phyloP scores from a whole-genome alignment of 2,329 filamentous ascomycete species.

The Exophiala oligosperma region DNA sequence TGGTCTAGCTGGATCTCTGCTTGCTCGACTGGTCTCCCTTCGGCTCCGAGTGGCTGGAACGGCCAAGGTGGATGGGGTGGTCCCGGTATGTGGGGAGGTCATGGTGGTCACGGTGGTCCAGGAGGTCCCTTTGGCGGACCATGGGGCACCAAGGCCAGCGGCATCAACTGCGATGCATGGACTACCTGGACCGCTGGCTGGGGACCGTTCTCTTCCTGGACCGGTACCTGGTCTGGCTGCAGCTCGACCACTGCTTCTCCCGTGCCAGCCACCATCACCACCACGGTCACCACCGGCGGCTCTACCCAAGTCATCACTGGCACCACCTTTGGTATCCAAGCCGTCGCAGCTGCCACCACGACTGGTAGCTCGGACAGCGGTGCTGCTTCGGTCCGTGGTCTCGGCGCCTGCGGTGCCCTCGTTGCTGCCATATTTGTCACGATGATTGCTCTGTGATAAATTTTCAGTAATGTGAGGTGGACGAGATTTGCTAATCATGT shows the following conservation, averaged over 20 bases:
- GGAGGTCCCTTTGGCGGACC: slow-evolving; percentile 25
- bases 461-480: neutral
- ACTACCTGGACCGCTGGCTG: slow-evolving; percentile 31
- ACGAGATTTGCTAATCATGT: neutral
- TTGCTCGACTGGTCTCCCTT: slow-evolving; percentile 26
- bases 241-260: slow-evolving; percentile 27
- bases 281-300: slow-evolving; percentile 23
- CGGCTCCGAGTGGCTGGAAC: slow-evolving; percentile 26
- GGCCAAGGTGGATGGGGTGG: slow-evolving; percentile 25
- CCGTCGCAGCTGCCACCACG: slow-evolving; percentile 20
- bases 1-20: slow-evolving; percentile 28
- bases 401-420: slow-evolving; percentile 24
- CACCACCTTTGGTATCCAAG: slow-evolving; percentile 31
- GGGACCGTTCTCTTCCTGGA: slow-evolving; percentile 29
- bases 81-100: slow-evolving; percentile 16
- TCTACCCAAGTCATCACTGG: slow-evolving; percentile 29
- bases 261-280: slow-evolving; percentile 29
- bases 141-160: slow-evolving; percentile 29
- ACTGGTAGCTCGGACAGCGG: slow-evolving; percentile 16
- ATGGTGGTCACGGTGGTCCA: slow-evolving; percentile 18
- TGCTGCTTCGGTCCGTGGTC: slow-evolving; percentile 20
- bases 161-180: slow-evolving; percentile 28
- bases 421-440: slow-evolving; percentile 26
- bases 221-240: slow-evolving; percentile 31
- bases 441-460: slow-evolving; percentile 28